A percentile compares a stretch with the other conserved stretches of the same genome.
Conservation (phyloP, 2,329 filamentous ascomycete species). For the Pestalotiopsis sp. region DNA sequence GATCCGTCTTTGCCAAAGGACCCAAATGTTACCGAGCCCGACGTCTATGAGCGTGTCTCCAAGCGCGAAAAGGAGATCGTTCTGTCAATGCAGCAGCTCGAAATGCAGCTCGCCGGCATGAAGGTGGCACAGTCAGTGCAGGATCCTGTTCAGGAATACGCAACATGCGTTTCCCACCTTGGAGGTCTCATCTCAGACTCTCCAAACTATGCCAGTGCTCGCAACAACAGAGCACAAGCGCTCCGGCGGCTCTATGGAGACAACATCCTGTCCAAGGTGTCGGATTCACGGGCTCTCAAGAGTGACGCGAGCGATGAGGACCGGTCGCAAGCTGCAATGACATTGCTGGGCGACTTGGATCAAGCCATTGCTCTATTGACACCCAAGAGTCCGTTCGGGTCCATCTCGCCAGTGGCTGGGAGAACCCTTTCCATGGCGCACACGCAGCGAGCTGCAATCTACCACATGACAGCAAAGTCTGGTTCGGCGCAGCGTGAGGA, state of each 20-base stretch:
- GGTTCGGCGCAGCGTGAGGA: slow-evolving; percentile 42
- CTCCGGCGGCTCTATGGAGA: slow-evolving; percentile 66
- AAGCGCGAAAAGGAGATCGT: slow-evolving; percentile 58
- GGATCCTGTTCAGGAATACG: slow-evolving; percentile 50
- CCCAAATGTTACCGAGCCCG: slow-evolving; percentile 55
- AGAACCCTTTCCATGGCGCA: slow-evolving; percentile 71
- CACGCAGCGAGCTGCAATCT: slow-evolving; percentile 71
- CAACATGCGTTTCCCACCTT: slow-evolving; percentile 50
- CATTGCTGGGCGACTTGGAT: slow-evolving; percentile 57
- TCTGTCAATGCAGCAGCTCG: slow-evolving; percentile 55
- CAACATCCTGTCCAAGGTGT: slow-evolving; percentile 50
- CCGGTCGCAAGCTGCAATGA: slow-evolving; percentile 40
- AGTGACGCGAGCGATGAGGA: slow-evolving; percentile 38
- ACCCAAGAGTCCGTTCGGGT: slow-evolving; percentile 50
- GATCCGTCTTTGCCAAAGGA: slow-evolving; percentile 59
- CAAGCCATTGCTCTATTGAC: slow-evolving; percentile 61
- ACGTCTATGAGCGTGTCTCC: slow-evolving; percentile 54
- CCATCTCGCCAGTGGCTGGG: slow-evolving; percentile 66
- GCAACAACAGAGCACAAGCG: slow-evolving; percentile 76
- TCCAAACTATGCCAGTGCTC: slow-evolving; percentile 71
- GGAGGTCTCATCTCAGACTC: slow-evolving; percentile 57
- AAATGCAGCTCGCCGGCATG: slow-evolving; percentile 53
- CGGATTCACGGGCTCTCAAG: slow-evolving; percentile 44
- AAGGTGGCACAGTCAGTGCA: slow-evolving; percentile 34
- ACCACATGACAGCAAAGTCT: slow-evolving; percentile 59